phyloP scores from a whole-genome alignment of 768 basidiomycete species.

The Rhizopogon roseolus region DNA sequence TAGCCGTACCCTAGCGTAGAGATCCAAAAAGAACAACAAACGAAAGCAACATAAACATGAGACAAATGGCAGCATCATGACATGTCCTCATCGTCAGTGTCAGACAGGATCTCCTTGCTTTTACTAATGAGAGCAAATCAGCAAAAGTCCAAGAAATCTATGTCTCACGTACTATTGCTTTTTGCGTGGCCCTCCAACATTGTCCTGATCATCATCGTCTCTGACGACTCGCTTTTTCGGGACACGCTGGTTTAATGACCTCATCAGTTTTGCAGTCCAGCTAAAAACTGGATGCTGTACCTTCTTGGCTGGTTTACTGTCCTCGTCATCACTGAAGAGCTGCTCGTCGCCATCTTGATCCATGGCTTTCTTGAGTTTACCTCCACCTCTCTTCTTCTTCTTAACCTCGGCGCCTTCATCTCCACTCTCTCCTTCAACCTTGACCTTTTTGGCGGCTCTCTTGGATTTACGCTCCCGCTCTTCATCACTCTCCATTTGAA shows the following conservation, averaged over 20 bases:
- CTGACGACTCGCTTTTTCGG: slow-evolving; percentile 73
- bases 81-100: slow-evolving; percentile 81
- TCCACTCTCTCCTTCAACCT: slow-evolving; percentile 50
- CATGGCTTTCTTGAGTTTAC: slow-evolving; percentile 58
- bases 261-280: background rate
- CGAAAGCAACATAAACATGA: slow-evolving; percentile 11
- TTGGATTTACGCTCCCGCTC: slow-evolving; percentile 66
- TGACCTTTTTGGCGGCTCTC: slow-evolving; percentile 50
- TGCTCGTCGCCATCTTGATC: slow-evolving; percentile 54
- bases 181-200: slow-evolving; percentile 55
- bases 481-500: slow-evolving; percentile 68
- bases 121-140: slow-evolving; percentile 46
- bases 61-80: slow-evolving; percentile 32
- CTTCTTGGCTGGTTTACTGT: slow-evolving; percentile 60
- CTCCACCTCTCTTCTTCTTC: slow-evolving; percentile 70
- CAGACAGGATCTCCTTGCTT: slow-evolving; percentile 83
- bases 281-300: slow-evolving; percentile 31
- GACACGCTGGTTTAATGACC: slow-evolving; percentile 27
- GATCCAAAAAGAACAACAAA: background rate
- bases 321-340: slow-evolving; percentile 69
- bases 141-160: background rate
- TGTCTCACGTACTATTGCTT: slow-evolving; percentile 62
- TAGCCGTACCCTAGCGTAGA: too few relatives aligned
- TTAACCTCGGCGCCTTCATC: slow-evolving; percentile 54
- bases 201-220: slow-evolving; percentile 77